Percentiles rank a stretch among this genome's conserved stretches.
Evolutionary conservation across 1,284 basidiomycete genomes (phyloP).

Genomic region (Ganoderma lingzhi): DNA sequence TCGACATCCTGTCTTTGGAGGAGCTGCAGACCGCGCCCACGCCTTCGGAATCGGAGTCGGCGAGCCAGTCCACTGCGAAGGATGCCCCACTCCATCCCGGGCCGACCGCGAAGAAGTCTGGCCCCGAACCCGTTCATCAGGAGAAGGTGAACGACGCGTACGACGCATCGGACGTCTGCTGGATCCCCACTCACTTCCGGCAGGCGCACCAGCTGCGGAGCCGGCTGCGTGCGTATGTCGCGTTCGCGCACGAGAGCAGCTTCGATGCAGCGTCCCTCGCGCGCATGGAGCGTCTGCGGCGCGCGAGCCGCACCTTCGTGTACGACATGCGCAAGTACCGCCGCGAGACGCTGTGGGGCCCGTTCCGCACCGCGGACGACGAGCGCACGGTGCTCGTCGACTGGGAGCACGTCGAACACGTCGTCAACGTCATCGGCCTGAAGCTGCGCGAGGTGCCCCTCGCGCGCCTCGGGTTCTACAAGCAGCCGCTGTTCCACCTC

Average conservation of each 20-base stretch:
- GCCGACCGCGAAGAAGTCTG: background rate
- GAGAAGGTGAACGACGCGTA: constrained; percentile 10
- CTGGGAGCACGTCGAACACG: constrained; percentile 67
- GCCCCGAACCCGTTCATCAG: too few species aligned
- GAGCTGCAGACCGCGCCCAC: background rate
- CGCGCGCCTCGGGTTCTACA: constrained; percentile 44
- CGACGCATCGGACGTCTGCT: constrained; percentile 12
- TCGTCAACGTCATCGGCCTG: constrained; percentile 63
- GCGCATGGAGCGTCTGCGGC: constrained; percentile 48
- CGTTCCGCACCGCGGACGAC: constrained; percentile 45
- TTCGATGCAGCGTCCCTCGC: constrained; percentile 37
- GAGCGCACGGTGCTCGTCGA: constrained; percentile 47
- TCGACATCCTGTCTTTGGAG: constrained; percentile 6
- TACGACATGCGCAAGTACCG: constrained; percentile 71
- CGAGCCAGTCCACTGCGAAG: background rate
- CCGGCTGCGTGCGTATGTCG: constrained; percentile 51
- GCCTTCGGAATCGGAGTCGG: background rate
- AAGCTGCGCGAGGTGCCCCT: constrained; percentile 62
- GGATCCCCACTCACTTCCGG: constrained; percentile 8
- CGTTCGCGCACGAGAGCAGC: constrained; percentile 47
- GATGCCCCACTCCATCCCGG: background rate
- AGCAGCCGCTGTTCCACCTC: constrained; percentile 56
- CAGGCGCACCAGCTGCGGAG: constrained; percentile 32
- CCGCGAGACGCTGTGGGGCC: constrained; percentile 60
- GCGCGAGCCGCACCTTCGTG: constrained; percentile 59